These are phyloP conservation scores for Quercus parvula DNA, from an alignment of 306 rosid species.

Conservation along the genomic window DNA sequence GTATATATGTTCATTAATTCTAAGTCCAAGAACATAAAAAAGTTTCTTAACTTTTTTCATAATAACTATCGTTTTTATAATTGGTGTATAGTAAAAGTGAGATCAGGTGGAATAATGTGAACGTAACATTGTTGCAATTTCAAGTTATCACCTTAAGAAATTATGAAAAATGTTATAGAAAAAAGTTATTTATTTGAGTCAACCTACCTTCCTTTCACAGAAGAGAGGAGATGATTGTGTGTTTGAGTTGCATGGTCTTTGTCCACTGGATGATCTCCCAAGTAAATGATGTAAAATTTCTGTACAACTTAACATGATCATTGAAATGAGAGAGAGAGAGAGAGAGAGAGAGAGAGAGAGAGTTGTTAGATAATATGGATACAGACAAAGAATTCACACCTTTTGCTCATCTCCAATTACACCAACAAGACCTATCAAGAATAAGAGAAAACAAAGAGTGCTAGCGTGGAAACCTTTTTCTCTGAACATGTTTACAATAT, in stretches of 20 bases:
- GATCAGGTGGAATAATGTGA: no score
- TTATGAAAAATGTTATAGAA: no score
- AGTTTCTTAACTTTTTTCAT: no score
- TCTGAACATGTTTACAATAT: slow-evolving; percentile 11
- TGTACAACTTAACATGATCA: slow-evolving; percentile 18
- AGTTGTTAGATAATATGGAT: background rate
- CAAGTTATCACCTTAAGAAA: no score
- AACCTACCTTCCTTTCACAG: slow-evolving; percentile 70
- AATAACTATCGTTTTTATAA: no score
- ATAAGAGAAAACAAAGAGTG: slow-evolving; percentile 20
- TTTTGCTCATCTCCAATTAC: slow-evolving; percentile 37
- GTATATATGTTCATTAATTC: no score
- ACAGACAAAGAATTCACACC: slow-evolving; percentile 19
- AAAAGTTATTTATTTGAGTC: background rate
- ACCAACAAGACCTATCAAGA: slow-evolving; percentile 23
- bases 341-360: background rate
- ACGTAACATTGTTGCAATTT: no score
- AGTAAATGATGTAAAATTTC: slow-evolving; percentile 65
- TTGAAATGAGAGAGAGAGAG: background rate
- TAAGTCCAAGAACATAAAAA: no score
- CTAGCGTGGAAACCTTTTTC: slow-evolving; percentile 1
- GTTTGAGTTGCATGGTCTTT: slow-evolving; percentile 27
- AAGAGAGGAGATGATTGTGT: slow-evolving; percentile 55
- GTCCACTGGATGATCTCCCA: slow-evolving; percentile 33
- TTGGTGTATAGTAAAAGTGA: no score